Conservation (phyloP, 768 basidiomycete genomes). For the Trametes coccinea region DNA sequence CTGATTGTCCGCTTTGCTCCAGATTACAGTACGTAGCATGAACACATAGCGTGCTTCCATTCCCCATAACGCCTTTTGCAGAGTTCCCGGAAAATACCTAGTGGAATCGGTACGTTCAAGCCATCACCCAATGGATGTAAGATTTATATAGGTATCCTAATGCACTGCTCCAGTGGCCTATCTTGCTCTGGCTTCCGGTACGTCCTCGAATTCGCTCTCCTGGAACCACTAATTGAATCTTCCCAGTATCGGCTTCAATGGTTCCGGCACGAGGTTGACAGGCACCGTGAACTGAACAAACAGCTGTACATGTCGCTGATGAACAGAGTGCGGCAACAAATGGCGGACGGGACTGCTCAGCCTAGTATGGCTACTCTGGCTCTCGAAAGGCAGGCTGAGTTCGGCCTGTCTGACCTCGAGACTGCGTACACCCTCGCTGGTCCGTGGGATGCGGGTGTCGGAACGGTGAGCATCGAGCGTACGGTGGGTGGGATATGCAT, state of each 20-base stretch:
- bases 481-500: no score
- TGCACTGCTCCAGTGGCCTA: conserved; percentile 5
- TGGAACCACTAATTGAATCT: neutral
- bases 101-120: conserved; percentile 8
- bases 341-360: conserved; percentile 12
- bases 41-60: neutral
- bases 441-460: conserved; percentile 14
- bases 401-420: conserved; percentile 13
- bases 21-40: neutral
- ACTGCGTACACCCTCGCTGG: conserved; percentile 14
- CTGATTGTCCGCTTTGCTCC: neutral
- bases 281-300: neutral
- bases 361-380: conserved; percentile 11
- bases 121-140: neutral
- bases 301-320: conserved; percentile 6
- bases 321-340: conserved; percentile 4
- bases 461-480: neutral
- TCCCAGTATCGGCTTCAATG: conserved; percentile 5
- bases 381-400: neutral
- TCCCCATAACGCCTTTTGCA: neutral
- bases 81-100: conserved; percentile 8
- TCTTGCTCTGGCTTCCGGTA: conserved; percentile 6
- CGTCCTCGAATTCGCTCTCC: neutral
- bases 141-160: neutral
- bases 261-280: conserved; percentile 13